Evolutionary conservation across 441 rosid genomes (phyloP), one percentile per base, ranked within the genome.

Genomic region (Cnidoscolus chayamansa): DNA sequence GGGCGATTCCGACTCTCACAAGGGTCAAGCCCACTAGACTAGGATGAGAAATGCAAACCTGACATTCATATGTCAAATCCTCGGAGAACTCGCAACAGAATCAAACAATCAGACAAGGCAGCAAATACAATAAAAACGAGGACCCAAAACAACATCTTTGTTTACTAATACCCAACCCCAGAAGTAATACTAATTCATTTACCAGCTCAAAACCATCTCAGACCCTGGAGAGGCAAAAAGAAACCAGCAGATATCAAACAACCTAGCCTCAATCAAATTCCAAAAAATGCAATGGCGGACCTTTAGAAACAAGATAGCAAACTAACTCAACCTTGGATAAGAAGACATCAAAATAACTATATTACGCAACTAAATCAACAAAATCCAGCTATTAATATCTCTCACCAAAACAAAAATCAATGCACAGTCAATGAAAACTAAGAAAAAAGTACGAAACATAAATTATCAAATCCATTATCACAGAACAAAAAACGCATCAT

Each of bases 301-400:
- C 15, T 65, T 11, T 4, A 50, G n/a, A n/a, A 54, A 10, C n/a
- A 57, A 9, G 2, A 10, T 19, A 30, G 5, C 35, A 69, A 59
- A 40, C 25, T 57, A 53, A 76, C 61, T 10, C 54, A 53, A 25
- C 19, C 66, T 31, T 47, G 15, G 20, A 69, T 12, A 35, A 48
- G n/a, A 12, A 19, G 12, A 63, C 11, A 37, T 63, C 66, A 15
- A 63, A 30, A 63, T 10, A 40, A 43, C 19, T 43, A 30, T 25
- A 65, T 73, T 20, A 50, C 61, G 69, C 40, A 66, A 30, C 54
- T 58, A 63, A 68, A 40, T 60, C 48, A 74, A 37, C 71, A 77
- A 73, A 68, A 69, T 50, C 7, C 63, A 31, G 61, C 68, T 30
- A 65, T 17, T 15, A 65, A 56, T n/a, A 51, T 43, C 17, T 43